These are phyloP conservation scores for Aspergillus uvarum DNA, from an alignment of 2,329 filamentous ascomycete species.

Conservation along the genomic window DNA sequence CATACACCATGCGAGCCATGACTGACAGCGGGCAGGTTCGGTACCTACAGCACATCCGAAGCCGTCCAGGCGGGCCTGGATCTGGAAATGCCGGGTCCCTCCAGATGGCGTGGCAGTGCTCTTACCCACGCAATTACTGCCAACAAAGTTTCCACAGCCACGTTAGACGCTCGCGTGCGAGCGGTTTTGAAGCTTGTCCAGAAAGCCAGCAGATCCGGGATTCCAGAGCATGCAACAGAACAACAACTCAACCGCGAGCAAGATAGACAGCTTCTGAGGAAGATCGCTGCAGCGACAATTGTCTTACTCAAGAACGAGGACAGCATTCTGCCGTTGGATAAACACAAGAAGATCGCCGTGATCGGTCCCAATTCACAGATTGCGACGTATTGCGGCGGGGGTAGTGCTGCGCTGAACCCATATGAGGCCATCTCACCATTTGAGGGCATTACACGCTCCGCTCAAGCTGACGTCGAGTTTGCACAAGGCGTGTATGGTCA, in stretches of 20 bases:
- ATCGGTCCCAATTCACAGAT: conserved; percentile 54
- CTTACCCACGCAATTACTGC: conserved; percentile 45
- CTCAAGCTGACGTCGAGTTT: conserved; percentile 41
- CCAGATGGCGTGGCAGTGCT: conserved; percentile 36
- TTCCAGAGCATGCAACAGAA: conserved; percentile 56
- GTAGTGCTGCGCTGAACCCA: conserved; percentile 55
- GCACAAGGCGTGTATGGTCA: conserved; percentile 62
- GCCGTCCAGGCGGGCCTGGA: conserved; percentile 44
- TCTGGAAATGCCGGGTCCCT: conserved; percentile 47
- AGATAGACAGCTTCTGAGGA: conserved; percentile 61
- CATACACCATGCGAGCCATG: neutral
- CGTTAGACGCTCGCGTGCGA: conserved; percentile 56
- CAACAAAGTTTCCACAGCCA: conserved; percentile 53
- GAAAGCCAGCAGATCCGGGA: conserved; percentile 51
- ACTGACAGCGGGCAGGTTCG: conserved; percentile 30
- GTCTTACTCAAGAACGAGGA: conserved; percentile 71
- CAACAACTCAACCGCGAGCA: conserved; percentile 56
- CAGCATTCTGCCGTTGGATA: conserved; percentile 56
- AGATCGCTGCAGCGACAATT: conserved; percentile 64
- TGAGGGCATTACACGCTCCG: conserved; percentile 35
- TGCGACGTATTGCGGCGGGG: conserved; percentile 56
- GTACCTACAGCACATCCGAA: conserved; percentile 42
- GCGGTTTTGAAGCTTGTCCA: conserved; percentile 58
- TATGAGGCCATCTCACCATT: conserved; percentile 44
- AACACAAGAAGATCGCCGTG: conserved; percentile 46